phyloP scores from a whole-genome alignment of 2,329 filamentous ascomycete species.

The Ophiostoma tasmaniense region DNA sequence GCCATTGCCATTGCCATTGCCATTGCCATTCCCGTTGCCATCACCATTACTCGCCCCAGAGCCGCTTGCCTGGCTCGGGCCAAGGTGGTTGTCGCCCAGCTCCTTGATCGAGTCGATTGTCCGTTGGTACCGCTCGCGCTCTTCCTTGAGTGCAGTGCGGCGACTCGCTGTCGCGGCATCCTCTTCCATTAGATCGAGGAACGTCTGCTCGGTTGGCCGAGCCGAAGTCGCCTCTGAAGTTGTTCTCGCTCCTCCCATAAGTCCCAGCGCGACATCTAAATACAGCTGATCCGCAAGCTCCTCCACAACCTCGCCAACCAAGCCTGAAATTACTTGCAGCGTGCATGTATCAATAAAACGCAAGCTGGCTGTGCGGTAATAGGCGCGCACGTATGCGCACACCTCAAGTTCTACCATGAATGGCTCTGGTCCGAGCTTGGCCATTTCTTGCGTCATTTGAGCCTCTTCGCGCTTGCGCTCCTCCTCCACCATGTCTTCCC shows the following conservation, averaged over 20 bases:
- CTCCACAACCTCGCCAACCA: slow-evolving; percentile 38
- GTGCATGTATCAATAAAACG: slow-evolving; percentile 53
- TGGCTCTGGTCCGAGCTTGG: slow-evolving; percentile 47
- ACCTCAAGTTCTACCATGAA: slow-evolving; percentile 54
- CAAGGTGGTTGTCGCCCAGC: slow-evolving; percentile 21
- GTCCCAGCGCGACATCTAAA: slow-evolving; percentile 37
- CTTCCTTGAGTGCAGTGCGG: slow-evolving; percentile 27
- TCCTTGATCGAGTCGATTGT: slow-evolving; percentile 31
- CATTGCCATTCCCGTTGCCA: no score
- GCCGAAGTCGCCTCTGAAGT: neutral
- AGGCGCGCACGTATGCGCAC: slow-evolving; percentile 55
- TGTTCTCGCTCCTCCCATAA: slow-evolving; percentile 24
- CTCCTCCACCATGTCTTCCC: slow-evolving; percentile 41
- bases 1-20: neutral
- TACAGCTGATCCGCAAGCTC: slow-evolving; percentile 31
- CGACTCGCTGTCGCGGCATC: slow-evolving; percentile 27
- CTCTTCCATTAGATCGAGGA: slow-evolving; percentile 32
- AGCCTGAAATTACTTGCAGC: slow-evolving; percentile 40
- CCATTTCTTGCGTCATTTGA: slow-evolving; percentile 34
- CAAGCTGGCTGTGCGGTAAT: slow-evolving; percentile 58
- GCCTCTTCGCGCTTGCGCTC: slow-evolving; percentile 38
- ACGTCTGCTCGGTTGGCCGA: slow-evolving; percentile 22
- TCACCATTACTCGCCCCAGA: neutral
- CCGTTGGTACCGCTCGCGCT: slow-evolving; percentile 28
- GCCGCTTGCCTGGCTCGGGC: neutral